Evolutionary conservation across 306 rosid species (phyloP).

Genomic region (Begonia loranthoides): DNA sequence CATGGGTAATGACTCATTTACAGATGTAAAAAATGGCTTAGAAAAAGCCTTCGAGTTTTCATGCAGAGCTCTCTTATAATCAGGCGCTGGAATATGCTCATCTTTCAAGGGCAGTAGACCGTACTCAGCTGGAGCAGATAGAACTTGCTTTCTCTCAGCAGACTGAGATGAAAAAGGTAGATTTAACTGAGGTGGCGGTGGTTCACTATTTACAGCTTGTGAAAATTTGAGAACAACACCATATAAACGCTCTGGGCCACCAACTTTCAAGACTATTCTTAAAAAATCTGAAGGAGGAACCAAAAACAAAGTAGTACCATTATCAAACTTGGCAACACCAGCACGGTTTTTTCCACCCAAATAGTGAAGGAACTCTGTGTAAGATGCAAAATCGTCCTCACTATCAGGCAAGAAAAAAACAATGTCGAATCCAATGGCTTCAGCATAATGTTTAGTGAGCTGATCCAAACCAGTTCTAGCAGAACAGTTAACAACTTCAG

Average conservation of each 20-base stretch:
- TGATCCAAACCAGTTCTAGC: slow-evolving; percentile 97
- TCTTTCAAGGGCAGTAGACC: slow-evolving; percentile 36
- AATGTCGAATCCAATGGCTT: slow-evolving; percentile 80
- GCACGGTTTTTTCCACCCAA: slow-evolving; percentile 87
- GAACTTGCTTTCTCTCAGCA: slow-evolving; percentile 47
- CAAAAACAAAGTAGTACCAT: slow-evolving; percentile 77
- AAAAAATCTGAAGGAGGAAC: slow-evolving; percentile 97
- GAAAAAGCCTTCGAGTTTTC: slow-evolving; percentile 53
- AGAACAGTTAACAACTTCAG: slow-evolving; percentile 87
- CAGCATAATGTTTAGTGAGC: slow-evolving; percentile 80
- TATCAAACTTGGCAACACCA: slow-evolving; percentile 93
- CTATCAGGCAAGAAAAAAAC: slow-evolving; percentile 97
- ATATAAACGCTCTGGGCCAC: slow-evolving; percentile 91
- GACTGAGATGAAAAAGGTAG: slow-evolving; percentile 51
- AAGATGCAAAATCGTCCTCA: slow-evolving; percentile 93
- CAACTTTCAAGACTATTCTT: slow-evolving; percentile 67
- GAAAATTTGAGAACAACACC: slow-evolving; percentile 97
- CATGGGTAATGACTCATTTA: slow-evolving; percentile 36
- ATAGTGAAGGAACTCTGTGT: no score
- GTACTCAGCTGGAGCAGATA: slow-evolving; percentile 48
- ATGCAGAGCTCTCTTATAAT: slow-evolving; percentile 46
- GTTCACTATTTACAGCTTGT: slow-evolving; percentile 28
- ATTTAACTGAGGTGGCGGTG: slow-evolving; percentile 38
- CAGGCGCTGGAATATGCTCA: slow-evolving; percentile 39
- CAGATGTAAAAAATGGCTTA: slow-evolving; percentile 30